Evolutionary conservation across 208 protist species (phyloP).

Genomic region (Leishmania tarentolae): DNA sequence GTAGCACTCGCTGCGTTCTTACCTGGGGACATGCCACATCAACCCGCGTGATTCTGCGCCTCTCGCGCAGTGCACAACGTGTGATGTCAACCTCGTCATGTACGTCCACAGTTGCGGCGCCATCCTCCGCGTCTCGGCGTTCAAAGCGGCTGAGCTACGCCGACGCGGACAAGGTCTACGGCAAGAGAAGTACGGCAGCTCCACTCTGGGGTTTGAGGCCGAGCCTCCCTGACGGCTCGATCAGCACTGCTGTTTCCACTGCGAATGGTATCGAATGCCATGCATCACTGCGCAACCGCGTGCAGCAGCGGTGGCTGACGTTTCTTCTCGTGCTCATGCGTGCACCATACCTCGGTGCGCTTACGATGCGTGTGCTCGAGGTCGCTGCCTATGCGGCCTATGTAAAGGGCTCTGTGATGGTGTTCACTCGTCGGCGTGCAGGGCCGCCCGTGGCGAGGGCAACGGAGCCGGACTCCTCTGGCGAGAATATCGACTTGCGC

Average conservation of each 20-base stretch:
- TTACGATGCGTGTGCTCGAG: slow-evolving; percentile 26
- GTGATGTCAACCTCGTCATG: background rate
- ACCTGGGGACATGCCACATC: background rate
- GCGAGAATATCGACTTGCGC: background rate
- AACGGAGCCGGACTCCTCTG: background rate
- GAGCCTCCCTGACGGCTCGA: background rate
- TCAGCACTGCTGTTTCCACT: background rate
- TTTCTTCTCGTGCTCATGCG: slow-evolving; percentile 29
- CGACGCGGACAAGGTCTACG: slow-evolving; percentile 24
- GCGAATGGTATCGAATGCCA: background rate
- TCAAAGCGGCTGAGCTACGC: slow-evolving; percentile 38
- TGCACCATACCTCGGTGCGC: slow-evolving; percentile 21
- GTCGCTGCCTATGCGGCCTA: slow-evolving; percentile 56
- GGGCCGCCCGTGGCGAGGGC: slow-evolving; percentile 30
- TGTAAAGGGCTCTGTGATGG: slow-evolving; percentile 38
- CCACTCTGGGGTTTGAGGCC: no score
- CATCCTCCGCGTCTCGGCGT: slow-evolving; percentile 6
- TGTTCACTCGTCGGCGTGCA: slow-evolving; percentile 51
- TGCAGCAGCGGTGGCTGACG: slow-evolving; percentile 21
- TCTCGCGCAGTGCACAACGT: background rate
- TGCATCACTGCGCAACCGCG: slow-evolving; percentile 2
- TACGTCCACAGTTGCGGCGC: background rate
- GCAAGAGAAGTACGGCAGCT: background rate
- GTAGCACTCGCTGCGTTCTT: background rate
- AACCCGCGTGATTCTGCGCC: background rate